phyloP scores from a whole-genome alignment of 768 basidiomycete species.

The Auriscalpium microsporum region DNA sequence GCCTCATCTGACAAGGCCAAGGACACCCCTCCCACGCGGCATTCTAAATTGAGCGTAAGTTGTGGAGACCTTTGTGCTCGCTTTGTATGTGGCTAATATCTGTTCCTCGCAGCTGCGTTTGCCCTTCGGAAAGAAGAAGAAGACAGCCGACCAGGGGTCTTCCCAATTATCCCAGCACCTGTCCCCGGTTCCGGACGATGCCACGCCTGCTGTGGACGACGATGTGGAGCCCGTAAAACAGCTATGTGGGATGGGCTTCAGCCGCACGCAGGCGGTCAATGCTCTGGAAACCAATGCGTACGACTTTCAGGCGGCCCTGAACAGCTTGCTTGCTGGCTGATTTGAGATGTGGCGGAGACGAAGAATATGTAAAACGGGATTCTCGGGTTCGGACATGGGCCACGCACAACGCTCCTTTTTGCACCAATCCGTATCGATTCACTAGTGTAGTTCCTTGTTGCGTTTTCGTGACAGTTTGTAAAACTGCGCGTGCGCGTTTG shows the following conservation, averaged over 20 bases:
- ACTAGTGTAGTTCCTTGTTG: not conserved
- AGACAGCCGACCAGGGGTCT: constrained; percentile 37
- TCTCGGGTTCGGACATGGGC: not conserved
- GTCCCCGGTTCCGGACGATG: constrained; percentile 37
- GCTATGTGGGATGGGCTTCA: constrained; percentile 87
- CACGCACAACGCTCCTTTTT: not conserved
- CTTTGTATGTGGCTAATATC: not conserved
- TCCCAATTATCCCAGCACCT: constrained; percentile 21
- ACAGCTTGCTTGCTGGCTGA: constrained; percentile 47
- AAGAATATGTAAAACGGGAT: not conserved
- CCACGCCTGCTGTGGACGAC: constrained; percentile 53
- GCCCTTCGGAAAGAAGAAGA: constrained; percentile 65
- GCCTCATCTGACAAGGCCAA: constrained; percentile 47
- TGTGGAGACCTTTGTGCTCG: not conserved
- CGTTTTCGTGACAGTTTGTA: not conserved
- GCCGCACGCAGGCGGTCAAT: constrained; percentile 66
- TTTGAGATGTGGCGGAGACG: not conserved
- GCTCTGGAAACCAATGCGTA: constrained; percentile 83
- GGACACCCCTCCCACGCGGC: constrained; percentile 35
- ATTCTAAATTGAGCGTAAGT: constrained; percentile 74
- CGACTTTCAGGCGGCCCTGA: constrained; percentile 70
- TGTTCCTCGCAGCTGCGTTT: constrained; percentile 50
- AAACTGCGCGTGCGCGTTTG: not conserved
- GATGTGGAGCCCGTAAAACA: constrained; percentile 73
- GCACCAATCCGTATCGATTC: not conserved